Percentiles rank a stretch among this genome's conserved stretches.
Evolutionary conservation across 2,329 filamentous ascomycete genomes (phyloP).

Genomic region (Pseudocercospora crystallina): DNA sequence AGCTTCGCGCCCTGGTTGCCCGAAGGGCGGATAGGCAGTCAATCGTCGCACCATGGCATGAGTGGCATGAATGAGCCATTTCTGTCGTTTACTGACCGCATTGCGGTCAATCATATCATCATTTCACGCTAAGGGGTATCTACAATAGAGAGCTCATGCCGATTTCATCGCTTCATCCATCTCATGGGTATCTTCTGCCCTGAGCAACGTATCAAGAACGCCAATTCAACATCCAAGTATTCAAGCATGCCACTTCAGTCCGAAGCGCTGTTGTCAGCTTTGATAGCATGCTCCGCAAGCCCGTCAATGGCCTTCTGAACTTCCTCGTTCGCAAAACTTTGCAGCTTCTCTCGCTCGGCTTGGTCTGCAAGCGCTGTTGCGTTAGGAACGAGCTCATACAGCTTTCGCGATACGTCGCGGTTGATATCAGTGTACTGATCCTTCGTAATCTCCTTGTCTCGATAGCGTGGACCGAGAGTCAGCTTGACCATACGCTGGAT

Average conservation of each 20-base stretch:
- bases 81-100: no score
- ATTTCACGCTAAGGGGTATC: constrained; percentile 14
- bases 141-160: constrained; percentile 6
- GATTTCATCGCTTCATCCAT: constrained; percentile 12
- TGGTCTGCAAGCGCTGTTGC: constrained; percentile 59
- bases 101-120: no score
- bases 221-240: not conserved
- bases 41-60: no score
- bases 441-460: constrained; percentile 74
- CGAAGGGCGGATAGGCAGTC: no score
- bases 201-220: constrained; percentile 1
- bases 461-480: constrained; percentile 80
- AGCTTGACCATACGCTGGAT: constrained; percentile 85
- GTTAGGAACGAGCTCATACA: constrained; percentile 69
- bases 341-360: constrained; percentile 67
- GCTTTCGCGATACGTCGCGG: constrained; percentile 78
- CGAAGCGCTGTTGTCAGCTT: constrained; percentile 6
- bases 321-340: constrained; percentile 73
- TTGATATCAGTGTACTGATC: constrained; percentile 94
- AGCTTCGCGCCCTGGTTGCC: no score
- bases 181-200: no score
- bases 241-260: constrained; percentile 2
- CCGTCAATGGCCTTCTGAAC: constrained; percentile 68
- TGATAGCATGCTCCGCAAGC: constrained; percentile 21
- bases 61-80: no score